Evolutionary conservation across 2,329 filamentous ascomycete genomes (phyloP).

Genomic region (Tolypocladium tropicale): DNA sequence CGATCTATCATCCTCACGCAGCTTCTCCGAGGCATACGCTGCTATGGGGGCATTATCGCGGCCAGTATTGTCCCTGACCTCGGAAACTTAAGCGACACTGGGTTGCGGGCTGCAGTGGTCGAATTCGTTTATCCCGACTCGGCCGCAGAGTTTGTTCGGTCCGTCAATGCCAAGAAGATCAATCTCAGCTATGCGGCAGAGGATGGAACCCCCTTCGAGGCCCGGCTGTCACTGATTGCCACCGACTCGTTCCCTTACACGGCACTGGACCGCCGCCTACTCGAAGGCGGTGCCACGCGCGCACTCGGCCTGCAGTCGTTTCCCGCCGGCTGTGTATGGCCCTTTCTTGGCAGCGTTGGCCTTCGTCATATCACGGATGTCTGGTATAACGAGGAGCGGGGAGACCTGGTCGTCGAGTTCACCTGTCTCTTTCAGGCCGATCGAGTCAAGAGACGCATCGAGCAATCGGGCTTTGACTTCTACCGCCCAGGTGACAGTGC

Average conservation of each 20-base stretch:
- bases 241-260: constrained; percentile 4
- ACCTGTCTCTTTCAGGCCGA: constrained; percentile 5
- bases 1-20: constrained; percentile 2
- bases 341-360: constrained; percentile 7
- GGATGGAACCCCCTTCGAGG: neutral
- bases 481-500: neutral
- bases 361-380: constrained; percentile 2
- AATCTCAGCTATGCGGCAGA: neutral
- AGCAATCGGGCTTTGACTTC: neutral
- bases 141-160: neutral
- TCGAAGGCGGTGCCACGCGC: neutral
- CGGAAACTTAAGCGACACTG: neutral
- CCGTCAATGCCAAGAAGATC: neutral
- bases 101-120: constrained; percentile 5
- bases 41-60: constrained; percentile 5
- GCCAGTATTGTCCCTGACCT: constrained; percentile 2
- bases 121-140: constrained; percentile 9
- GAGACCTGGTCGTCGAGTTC: constrained; percentile 11
- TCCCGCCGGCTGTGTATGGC: constrained; percentile 10
- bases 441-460: neutral
- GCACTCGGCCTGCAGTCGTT: constrained; percentile 9
- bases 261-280: neutral
- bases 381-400: neutral
- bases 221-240: constrained; percentile 4
- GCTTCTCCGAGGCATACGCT: constrained; percentile 9